phyloP scores from a whole-genome alignment of 495 filamentous ascomycete genomes.

The Oidiodendron maius region DNA sequence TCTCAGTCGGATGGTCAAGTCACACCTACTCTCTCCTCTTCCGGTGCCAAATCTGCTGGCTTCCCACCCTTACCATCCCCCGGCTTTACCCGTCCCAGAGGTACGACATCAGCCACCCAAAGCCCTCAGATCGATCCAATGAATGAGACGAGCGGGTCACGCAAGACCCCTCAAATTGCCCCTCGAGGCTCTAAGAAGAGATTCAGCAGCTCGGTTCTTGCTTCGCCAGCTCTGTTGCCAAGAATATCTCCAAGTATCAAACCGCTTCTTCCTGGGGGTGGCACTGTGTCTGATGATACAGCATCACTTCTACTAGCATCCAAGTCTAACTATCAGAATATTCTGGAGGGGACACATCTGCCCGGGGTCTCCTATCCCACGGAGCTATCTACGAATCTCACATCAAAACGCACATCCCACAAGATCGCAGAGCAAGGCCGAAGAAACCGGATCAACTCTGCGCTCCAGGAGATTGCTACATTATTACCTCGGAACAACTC shows the following conservation, averaged over 20 bases:
- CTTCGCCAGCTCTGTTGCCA: conserved; percentile 76
- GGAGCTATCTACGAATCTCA: conserved; percentile 84
- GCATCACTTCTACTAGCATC: conserved; percentile 83
- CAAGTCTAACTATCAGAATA: conserved; percentile 98
- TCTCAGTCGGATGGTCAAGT: conserved; percentile 31
- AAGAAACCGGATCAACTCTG: conserved; percentile 90
- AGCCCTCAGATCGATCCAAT: conserved; percentile 46
- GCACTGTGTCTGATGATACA: conserved; percentile 49
- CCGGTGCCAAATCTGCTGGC: conserved; percentile 28
- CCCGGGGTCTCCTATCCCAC: conserved; percentile 89
- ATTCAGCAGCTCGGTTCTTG: conserved; percentile 69
- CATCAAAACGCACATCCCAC: conserved; percentile 94
- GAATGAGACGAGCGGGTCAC: conserved; percentile 10
- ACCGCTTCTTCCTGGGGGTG: conserved; percentile 70
- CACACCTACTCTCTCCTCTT: conserved; percentile 26
- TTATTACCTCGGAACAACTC: conserved; percentile 58
- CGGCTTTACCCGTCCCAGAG: conserved; percentile 31
- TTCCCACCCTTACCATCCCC: conserved; percentile 42
- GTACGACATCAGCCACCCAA: conserved; percentile 37
- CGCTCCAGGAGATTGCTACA: conserved; percentile 83
- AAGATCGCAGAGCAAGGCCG: conserved; percentile 97
- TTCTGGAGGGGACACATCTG: conserved; percentile 84
- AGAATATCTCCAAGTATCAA: conserved; percentile 94
- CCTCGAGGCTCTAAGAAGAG: conserved; percentile 60
- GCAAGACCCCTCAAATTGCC: conserved; percentile 39